A percentile compares a stretch with the other conserved stretches of the same genome.
These are phyloP conservation scores for Alternaria ventricosa DNA, from an alignment of 2,329 filamentous ascomycete genomes.

Conservation along the genomic window DNA sequence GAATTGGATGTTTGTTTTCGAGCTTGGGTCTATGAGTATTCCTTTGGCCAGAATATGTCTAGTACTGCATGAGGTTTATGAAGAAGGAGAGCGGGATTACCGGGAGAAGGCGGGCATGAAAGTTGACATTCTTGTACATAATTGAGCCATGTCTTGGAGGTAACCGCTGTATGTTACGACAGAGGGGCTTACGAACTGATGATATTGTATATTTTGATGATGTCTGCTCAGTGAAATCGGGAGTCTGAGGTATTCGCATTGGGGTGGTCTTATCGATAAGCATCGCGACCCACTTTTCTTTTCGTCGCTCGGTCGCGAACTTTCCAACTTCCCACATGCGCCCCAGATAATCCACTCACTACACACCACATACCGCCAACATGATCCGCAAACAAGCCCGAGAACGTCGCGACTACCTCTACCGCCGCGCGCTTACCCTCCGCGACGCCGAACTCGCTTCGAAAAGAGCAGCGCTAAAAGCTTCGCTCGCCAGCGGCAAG, in stretches of 20 bases:
- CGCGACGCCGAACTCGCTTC: slow-evolving; percentile 88
- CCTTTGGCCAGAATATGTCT: neutral
- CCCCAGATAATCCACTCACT: too few relatives aligned
- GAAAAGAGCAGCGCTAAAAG: slow-evolving; percentile 85
- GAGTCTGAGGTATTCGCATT: slow-evolving; percentile 7
- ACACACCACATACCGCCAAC: neutral
- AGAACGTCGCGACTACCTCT: slow-evolving; percentile 82
- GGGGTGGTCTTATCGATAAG: slow-evolving; percentile 11
- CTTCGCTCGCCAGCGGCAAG: slow-evolving; percentile 87
- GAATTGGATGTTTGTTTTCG: neutral
- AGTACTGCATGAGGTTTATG: neutral
- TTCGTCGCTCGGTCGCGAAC: slow-evolving; percentile 5
- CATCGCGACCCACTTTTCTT: slow-evolving; percentile 12
- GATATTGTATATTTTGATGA: neutral
- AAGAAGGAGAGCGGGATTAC: neutral
- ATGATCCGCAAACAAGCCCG: slow-evolving; percentile 66
- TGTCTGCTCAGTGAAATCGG: neutral
- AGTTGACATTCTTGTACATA: neutral
- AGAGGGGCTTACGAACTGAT: too few relatives aligned
- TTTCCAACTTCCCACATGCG: neutral
- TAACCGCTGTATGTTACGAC: too few relatives aligned
- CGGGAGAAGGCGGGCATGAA: neutral
- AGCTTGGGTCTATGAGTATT: neutral
- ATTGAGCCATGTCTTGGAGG: accelerated
- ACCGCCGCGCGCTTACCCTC: slow-evolving; percentile 77